These are phyloP conservation scores for Colletotrichum sublineola DNA, from an alignment of 2,329 filamentous ascomycete genomes.

Conservation along the genomic window DNA sequence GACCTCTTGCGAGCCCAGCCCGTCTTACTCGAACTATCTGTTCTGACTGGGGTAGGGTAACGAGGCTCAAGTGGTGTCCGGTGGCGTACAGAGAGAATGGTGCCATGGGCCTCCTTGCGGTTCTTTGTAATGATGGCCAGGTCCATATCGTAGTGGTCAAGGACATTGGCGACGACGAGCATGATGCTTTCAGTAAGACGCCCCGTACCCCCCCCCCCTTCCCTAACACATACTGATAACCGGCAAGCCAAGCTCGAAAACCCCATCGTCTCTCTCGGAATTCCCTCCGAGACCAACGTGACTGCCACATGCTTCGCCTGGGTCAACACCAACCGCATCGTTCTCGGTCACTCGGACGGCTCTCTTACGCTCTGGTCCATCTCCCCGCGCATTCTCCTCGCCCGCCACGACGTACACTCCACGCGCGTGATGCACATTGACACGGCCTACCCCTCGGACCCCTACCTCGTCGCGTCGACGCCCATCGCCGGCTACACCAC, in stretches of 20 bases:
- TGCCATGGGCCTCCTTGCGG: constrained; percentile 58
- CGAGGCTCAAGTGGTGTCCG: constrained; percentile 67
- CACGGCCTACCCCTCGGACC: constrained; percentile 68
- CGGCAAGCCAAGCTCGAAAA: constrained; percentile 59
- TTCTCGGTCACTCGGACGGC: constrained; percentile 68
- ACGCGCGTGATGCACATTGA: constrained; percentile 67
- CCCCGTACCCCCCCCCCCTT: background rate
- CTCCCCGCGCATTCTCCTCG: constrained; percentile 61
- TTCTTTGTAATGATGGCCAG: constrained; percentile 65
- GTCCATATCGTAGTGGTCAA: constrained; percentile 62
- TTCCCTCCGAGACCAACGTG: constrained; percentile 62
- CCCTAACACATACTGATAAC: constrained; percentile 44
- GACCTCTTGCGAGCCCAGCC: constrained; percentile 53
- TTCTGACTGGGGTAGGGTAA: constrained; percentile 64
- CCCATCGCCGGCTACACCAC: constrained; percentile 67
- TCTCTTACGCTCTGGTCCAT: constrained; percentile 70
- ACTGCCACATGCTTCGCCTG: constrained; percentile 67
- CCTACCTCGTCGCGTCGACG: constrained; percentile 67
- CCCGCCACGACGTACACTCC: constrained; percentile 66
- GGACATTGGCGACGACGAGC: constrained; percentile 47
- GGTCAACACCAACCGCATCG: constrained; percentile 68
- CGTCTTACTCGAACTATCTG: constrained; percentile 60
- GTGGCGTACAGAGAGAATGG: constrained; percentile 51
- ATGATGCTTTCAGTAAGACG: constrained; percentile 56
- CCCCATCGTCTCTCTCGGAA: constrained; percentile 59